Conservation (phyloP, 345 rosid genomes). For the Eucalyptus tenuipes region DNA sequence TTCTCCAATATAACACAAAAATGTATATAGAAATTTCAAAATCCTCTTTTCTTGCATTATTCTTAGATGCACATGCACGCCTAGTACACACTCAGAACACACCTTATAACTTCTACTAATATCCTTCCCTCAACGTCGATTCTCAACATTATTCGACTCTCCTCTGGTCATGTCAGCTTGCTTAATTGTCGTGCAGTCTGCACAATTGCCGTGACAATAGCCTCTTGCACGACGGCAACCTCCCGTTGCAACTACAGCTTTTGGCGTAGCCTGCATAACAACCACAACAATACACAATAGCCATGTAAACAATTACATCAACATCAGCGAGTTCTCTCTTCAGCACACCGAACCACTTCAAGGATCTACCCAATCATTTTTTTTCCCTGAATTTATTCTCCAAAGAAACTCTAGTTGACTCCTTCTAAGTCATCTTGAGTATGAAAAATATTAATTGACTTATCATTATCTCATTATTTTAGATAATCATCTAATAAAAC, state of each 20-base stretch:
- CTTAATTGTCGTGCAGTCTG: neutral
- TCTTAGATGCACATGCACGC: neutral
- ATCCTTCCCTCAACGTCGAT: neutral
- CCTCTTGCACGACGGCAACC: neutral
- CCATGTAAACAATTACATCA: neutral
- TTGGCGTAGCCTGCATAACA: accelerated
- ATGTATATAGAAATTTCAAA: no score
- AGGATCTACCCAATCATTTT: accelerated
- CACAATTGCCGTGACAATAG: neutral
- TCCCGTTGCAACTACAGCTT: accelerated
- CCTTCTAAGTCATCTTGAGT: neutral
- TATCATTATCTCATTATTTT: neutral
- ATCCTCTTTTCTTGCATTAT: neutral
- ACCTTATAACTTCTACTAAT: neutral
- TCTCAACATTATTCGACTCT: neutral
- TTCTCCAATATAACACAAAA: neutral
- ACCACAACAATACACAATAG: neutral
- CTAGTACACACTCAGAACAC: neutral
- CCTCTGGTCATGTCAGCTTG: accelerated
- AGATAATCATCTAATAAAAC: neutral
- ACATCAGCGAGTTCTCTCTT: neutral
- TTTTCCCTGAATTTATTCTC: neutral
- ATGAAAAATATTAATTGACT: neutral
- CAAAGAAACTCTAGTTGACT: neutral
- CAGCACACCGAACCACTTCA: neutral